phyloP scores from a whole-genome alignment of 2,329 filamentous ascomycete species.

The Calonectria montana region DNA sequence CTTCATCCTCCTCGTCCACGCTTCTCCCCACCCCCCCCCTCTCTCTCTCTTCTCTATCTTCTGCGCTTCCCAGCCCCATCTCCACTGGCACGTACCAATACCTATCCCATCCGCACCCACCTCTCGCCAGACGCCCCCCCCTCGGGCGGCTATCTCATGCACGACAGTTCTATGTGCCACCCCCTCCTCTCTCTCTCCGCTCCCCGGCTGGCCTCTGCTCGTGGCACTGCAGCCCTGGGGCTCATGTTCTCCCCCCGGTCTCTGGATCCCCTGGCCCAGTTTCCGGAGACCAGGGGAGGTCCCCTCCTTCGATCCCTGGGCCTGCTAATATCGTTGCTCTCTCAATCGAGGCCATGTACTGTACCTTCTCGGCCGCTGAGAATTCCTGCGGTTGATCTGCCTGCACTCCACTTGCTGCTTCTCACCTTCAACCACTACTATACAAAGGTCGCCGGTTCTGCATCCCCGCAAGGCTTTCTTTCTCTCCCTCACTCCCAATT shows the following conservation, averaged over 20 bases:
- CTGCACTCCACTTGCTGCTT: constrained; percentile 39
- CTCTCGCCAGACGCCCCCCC: neutral
- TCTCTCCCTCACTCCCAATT: constrained; percentile 26
- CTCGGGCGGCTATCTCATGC: constrained; percentile 47
- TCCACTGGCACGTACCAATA: constrained; percentile 38
- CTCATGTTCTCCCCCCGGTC: constrained; percentile 28
- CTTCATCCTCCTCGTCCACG: constrained; percentile 4
- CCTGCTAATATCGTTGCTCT: constrained; percentile 38
- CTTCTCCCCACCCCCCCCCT: constrained; percentile 17
- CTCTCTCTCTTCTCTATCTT: constrained; percentile 28
- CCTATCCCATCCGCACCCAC: constrained; percentile 35
- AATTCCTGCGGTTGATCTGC: constrained; percentile 26
- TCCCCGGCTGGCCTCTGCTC: constrained; percentile 21
- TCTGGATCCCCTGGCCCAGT: constrained; percentile 11
- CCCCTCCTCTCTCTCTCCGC: constrained; percentile 24
- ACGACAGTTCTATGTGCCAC: constrained; percentile 41
- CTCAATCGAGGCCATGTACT: constrained; percentile 26
- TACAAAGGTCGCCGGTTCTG: constrained; percentile 43
- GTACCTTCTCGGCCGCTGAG: constrained; percentile 29
- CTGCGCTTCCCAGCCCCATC: constrained; percentile 28
- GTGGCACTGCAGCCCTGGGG: constrained; percentile 36
- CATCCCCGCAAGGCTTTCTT: constrained; percentile 43
- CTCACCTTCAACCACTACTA: constrained; percentile 41
- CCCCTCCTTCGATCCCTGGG: constrained; percentile 32
- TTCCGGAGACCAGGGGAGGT: constrained; percentile 22